These are phyloP conservation scores for Rhodamnia argentea DNA, from an alignment of 345 rosid species.

Conservation along the genomic window DNA sequence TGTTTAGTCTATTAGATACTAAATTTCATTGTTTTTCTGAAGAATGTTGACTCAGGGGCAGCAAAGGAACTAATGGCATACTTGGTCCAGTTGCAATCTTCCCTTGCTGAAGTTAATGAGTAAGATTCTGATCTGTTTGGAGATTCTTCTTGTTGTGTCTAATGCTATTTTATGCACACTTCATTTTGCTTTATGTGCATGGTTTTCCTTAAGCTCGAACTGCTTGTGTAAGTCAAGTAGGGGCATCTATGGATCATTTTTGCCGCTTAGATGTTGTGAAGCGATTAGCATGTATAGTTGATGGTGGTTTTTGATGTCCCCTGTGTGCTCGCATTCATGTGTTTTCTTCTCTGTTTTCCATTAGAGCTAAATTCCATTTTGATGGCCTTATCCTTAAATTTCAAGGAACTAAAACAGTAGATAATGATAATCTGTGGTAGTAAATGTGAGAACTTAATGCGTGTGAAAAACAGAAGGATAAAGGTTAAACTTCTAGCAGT, in stretches of 20 bases:
- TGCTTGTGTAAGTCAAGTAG: background rate
- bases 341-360: background rate
- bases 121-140: conserved; percentile 7
- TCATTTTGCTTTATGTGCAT: background rate
- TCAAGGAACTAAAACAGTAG: background rate
- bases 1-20: background rate
- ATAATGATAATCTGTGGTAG: background rate
- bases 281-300: background rate
- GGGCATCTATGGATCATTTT: background rate
- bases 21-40: conserved; percentile 1
- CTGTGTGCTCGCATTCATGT: background rate
- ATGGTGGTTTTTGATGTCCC: background rate
- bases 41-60: conserved; percentile 94
- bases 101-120: conserved; percentile 72
- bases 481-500: background rate
- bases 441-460: background rate
- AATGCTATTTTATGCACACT: background rate
- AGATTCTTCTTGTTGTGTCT: background rate
- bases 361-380: background rate
- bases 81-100: conserved; percentile 75
- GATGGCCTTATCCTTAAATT: background rate
- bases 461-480: background rate
- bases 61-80: conserved; percentile 87
- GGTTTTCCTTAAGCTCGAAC: background rate
- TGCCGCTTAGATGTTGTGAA: background rate